Evolutionary conservation across 345 rosid species (phyloP), one percentile per base, ranked within the genome.

Genomic region (Tarenaya hassleriana): DNA sequence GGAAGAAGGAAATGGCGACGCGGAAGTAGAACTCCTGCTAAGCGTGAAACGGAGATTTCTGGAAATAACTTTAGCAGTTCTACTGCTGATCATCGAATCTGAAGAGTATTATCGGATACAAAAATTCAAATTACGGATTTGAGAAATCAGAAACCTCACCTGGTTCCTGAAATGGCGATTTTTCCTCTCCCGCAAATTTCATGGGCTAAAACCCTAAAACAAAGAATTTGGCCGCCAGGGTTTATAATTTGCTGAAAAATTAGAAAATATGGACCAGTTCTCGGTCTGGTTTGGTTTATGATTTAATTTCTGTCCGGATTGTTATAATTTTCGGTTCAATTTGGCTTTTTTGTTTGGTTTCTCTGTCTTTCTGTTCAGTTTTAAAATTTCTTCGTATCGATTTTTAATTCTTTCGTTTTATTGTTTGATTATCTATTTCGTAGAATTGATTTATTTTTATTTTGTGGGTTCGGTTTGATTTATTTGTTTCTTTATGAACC

Each of bases 31-130:
- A 46, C 33, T 69, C 50, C 65, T 56, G 31, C 53, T 35, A 62
- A 77, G 67, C 4, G 61, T 63, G 58, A 61, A 72, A 31, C 55
- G 47, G 35, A 76, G 65, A 56, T 59, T 61, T 68, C 70, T 69
- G 21, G 73, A 52, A 56, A 58, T 68, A 43, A 53, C 7, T 61
- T 72, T 74, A 34, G 61, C 20, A 41, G 18, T 41, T 47, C 69
- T 63, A 52, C 61, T 61, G 19, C 61, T 65, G 61, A 63, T 52
- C 73, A 69, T 69, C 41, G 62, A 16, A 69, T 54, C 46, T 27
- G 50, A 11, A 29, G 46, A 51, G 1, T 3, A 10, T 35, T 64
- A 56, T 50, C 37, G 63, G 63, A 7, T 56, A 62, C 56, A 50
- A 9, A 24, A 56, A 14, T 50, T 10, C 20, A 13, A 58, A 52